phyloP scores from a whole-genome alignment of 2,329 filamentous ascomycete species.

The Colletotrichum cordylinicola region DNA sequence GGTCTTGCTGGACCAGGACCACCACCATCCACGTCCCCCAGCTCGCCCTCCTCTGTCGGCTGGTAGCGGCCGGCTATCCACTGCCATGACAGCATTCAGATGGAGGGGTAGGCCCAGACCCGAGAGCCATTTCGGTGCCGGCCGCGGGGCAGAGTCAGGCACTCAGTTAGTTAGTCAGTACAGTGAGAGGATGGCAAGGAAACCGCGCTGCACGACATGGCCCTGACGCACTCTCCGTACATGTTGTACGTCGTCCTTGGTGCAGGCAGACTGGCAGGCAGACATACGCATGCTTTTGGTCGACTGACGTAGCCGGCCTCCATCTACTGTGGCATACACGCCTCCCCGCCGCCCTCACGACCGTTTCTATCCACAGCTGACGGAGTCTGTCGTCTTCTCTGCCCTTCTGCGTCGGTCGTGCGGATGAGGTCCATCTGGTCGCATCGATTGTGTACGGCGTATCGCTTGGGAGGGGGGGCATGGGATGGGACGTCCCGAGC shows the following conservation, averaged over 20 bases:
- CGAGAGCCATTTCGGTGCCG: neutral
- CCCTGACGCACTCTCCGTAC: constrained; percentile 2
- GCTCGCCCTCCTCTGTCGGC: neutral
- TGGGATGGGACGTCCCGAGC: neutral
- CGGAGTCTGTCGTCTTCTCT: neutral
- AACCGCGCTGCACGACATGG: constrained; percentile 17
- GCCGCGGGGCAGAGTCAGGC: neutral
- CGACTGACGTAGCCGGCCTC: constrained; percentile 16
- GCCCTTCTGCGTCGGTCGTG: neutral
- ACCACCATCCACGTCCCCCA: neutral
- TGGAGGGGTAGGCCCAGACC: neutral
- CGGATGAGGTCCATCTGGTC: neutral
- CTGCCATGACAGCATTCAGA: neutral
- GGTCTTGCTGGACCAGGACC: neutral
- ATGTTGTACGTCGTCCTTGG: neutral
- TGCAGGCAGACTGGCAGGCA: constrained; percentile 14
- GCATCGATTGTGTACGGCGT: neutral
- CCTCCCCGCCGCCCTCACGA: neutral
- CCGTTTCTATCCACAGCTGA: neutral
- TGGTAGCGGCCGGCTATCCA: constrained; percentile 7
- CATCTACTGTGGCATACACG: neutral
- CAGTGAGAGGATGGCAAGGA: neutral
- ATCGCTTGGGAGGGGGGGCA: neutral
- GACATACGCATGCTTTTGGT: neutral
- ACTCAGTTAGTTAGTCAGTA: neutral